Base-by-base conservation (phyloP, 805 yeast genomes). In the Barnettozyma wickerhamii region DNA sequence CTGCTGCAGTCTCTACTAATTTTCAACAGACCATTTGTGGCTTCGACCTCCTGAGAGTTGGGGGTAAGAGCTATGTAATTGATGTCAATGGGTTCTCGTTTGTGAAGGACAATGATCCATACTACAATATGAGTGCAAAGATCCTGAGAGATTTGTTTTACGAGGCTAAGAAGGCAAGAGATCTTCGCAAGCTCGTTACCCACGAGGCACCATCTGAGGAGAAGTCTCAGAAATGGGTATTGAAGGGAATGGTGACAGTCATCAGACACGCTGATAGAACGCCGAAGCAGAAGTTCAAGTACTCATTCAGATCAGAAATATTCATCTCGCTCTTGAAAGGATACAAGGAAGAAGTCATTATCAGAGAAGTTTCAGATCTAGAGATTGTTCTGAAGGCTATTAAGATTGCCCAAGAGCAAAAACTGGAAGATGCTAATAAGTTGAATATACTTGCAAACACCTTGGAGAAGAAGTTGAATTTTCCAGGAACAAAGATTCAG, bases 1-100 rank as follows among this genome's bases (percentile, higher is more conserved):
- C 99, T 2, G 65, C 72, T 27, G 79, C 74, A 45, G 90, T 93
- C 14, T 76, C 89, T 31, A 70, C 62, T 20, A 77, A 80, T 0
- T 93, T 93, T 61, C 81, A 85, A 38, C 99, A 93, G 65, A 86
- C 95, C 20, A 90, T 93, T 48, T 93, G 99, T 66, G 99, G 99
- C 0, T 93, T 93, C 66, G 99, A 93, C 61, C 69, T 93, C 36
- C 70, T 93, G 42, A 75, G 99, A 53, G 97, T 90, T 3, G 75
- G 84, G 47, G 96, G 96, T 12, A 71, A 78, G 52, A 83, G 95
- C 45, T 93, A 77, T 60, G 99, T 93, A 29, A 93, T 93, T 61
- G 99, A 93, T 63, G 99, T 93, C 29, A 93, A 93, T 59, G 99
- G 99, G 2, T 93, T 93, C 58, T 89, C 97, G 0, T 93, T 93